Percentiles rank a stretch among this genome's conserved stretches.
These are phyloP conservation scores for Penicillium daleae DNA, from an alignment of 495 filamentous ascomycete genomes.

Conservation along the genomic window DNA sequence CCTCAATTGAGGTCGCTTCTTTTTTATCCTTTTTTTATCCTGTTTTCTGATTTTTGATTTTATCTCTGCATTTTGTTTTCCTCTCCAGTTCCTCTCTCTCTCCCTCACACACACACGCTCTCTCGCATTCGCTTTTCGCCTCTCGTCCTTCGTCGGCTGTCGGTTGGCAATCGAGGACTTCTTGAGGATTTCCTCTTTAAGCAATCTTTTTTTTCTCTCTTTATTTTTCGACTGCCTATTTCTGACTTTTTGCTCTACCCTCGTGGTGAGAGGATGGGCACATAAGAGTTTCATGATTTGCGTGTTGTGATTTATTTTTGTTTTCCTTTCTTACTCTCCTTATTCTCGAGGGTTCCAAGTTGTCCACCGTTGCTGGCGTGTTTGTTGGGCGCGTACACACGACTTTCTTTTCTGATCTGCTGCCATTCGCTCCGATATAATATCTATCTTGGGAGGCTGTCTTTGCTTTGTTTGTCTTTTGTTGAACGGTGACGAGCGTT, in stretches of 20 bases:
- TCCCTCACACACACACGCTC: constrained; percentile 17
- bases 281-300: constrained; percentile 13
- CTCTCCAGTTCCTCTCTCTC: constrained; percentile 17
- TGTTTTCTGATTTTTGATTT: no score
- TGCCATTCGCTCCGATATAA: constrained; percentile 29
- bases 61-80: constrained; percentile 14
- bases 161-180: not conserved
- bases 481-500: constrained; percentile 7
- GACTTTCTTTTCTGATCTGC: constrained; percentile 16
- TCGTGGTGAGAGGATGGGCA: constrained; percentile 10
- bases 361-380: constrained; percentile 7
- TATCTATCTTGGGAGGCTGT: constrained; percentile 38
- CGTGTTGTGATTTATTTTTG: constrained; percentile 15
- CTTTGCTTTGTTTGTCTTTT: constrained; percentile 19
- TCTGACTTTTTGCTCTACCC: not conserved
- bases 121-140: constrained; percentile 18
- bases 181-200: not conserved
- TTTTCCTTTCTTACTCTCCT: constrained; percentile 16
- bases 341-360: constrained; percentile 15
- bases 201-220: not conserved
- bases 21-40: constrained; percentile 8
- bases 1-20: constrained; percentile 18
- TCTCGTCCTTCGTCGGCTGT: constrained; percentile 6
- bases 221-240: not conserved
- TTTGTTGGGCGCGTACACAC: not conserved